Evolutionary conservation across 2,329 filamentous ascomycete genomes (phyloP).

Genomic region (Diplodia corticola): DNA sequence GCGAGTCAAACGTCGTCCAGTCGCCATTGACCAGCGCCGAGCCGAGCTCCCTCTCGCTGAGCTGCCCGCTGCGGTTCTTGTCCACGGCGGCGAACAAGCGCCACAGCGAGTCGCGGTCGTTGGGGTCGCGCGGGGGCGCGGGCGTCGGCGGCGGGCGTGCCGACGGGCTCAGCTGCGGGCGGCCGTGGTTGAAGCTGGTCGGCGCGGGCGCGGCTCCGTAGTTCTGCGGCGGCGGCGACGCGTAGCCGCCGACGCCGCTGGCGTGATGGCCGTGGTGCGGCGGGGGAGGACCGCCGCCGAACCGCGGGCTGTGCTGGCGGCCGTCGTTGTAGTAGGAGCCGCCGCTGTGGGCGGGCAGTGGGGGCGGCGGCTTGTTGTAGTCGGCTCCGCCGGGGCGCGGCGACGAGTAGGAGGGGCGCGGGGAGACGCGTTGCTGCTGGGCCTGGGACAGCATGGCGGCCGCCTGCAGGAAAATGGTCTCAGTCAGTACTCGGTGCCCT

Average conservation of each 20-base stretch:
- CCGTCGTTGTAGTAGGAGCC: slow-evolving; percentile 36
- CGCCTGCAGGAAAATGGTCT: slow-evolving; percentile 36
- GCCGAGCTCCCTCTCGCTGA: slow-evolving; percentile 83
- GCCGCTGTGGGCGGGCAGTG: slow-evolving; percentile 37
- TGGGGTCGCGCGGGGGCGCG: slow-evolving; percentile 55
- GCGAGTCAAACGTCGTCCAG: slow-evolving; percentile 88
- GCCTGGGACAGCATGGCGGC: slow-evolving; percentile 38
- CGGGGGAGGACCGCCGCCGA: slow-evolving; percentile 34
- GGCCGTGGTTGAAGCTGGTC: slow-evolving; percentile 65
- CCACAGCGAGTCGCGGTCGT: slow-evolving; percentile 71
- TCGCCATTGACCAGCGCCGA: slow-evolving; percentile 94
- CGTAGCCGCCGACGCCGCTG: slow-evolving; percentile 39
- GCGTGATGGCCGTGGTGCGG: slow-evolving; percentile 27
- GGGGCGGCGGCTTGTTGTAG: slow-evolving; percentile 47
- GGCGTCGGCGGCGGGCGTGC: slow-evolving; percentile 49
- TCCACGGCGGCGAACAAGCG: slow-evolving; percentile 90
- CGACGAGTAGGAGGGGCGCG: slow-evolving; percentile 37
- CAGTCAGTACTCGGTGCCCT: slow-evolving; percentile 24
- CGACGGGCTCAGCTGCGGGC: slow-evolving; percentile 52
- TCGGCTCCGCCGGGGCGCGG: slow-evolving; percentile 38
- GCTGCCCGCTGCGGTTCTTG: slow-evolving; percentile 75
- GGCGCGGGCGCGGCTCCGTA: slow-evolving; percentile 56
- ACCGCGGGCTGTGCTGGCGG: slow-evolving; percentile 31
- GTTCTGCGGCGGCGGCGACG: slow-evolving; percentile 49
- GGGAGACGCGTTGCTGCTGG: slow-evolving; percentile 27